phyloP scores from a whole-genome alignment of 2,329 filamentous ascomycete genomes.

The Periconia sp. region DNA sequence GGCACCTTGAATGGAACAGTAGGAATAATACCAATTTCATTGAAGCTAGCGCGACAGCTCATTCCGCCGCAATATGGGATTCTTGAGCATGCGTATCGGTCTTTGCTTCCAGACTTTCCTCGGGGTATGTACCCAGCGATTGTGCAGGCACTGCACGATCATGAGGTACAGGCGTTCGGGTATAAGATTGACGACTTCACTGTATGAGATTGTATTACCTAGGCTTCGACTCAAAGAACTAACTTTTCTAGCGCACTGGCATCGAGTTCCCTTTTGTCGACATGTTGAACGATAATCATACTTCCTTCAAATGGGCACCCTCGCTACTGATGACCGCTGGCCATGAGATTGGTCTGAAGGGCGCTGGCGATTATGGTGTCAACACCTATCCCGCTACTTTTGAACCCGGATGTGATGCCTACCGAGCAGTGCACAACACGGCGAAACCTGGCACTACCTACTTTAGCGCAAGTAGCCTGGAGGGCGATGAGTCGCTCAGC shows the following conservation, averaged over 20 bases:
- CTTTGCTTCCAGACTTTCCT: slow-evolving; percentile 57
- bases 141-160: slow-evolving; percentile 58
- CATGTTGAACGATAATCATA: slow-evolving; percentile 56
- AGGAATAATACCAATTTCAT: slow-evolving; percentile 58
- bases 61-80: slow-evolving; percentile 59
- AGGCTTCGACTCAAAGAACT: slow-evolving; percentile 15
- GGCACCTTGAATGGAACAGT: slow-evolving; percentile 63
- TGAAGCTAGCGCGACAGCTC: slow-evolving; percentile 53
- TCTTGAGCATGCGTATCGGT: slow-evolving; percentile 56
- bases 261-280: slow-evolving; percentile 65
- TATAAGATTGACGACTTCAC: slow-evolving; percentile 57
- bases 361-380: slow-evolving; percentile 56
- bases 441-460: slow-evolving; percentile 27
- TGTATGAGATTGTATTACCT: slow-evolving; percentile 42
- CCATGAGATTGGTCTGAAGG: slow-evolving; percentile 53
- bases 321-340: slow-evolving; percentile 55
- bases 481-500: slow-evolving; percentile 24
- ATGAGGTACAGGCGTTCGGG: slow-evolving; percentile 56
- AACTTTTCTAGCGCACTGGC: slow-evolving; percentile 51
- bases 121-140: slow-evolving; percentile 61
- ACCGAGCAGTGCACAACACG: slow-evolving; percentile 37
- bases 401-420: slow-evolving; percentile 59
- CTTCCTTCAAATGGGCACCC: slow-evolving; percentile 59
- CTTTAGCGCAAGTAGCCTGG: slow-evolving; percentile 23
- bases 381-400: slow-evolving; percentile 51